Evolutionary conservation across 768 basidiomycete species (phyloP), one percentile per base, ranked within the genome.

Genomic region (Leucocoprinus leucothites): DNA sequence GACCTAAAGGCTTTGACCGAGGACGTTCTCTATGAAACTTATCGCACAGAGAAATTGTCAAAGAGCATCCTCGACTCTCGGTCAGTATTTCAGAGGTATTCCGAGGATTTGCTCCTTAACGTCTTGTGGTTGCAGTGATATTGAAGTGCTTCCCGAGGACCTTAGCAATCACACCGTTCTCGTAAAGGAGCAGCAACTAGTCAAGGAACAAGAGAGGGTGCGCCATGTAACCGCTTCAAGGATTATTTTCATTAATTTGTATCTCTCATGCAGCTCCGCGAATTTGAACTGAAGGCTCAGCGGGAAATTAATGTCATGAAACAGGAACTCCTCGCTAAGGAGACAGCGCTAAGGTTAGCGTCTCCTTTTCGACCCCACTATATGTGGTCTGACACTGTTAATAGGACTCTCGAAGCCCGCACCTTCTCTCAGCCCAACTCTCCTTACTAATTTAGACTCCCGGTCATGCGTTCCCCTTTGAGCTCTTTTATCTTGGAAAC

Each of bases 161-260:
- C 77, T 95, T 49, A 91, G 89, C 11, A 89, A 81, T 57, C 92
- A 95, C 71, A 85, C 84, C 58, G 89, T 92, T 36, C 80, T 88
- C 53, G 79, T 94, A 74, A 94, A 94, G 75, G 92, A 94, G 69
- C 91, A 95, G 65, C 91, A 94, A 67, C 83, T 95, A 40, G 82
- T 90, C 55, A 77, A 86, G 60, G 93, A 94, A 67, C 89, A 91
- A 67, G 90, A 93, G 76, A 91, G 91, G 77, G 82, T 84, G 21
- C 40, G 64, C 53, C 13, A 19, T 38, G 5, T 38, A 38, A n/a
- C 42, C 11, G 21, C 28, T 48, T 34, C 9, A 7, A 35, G 26
- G 26, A 13, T 13, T 28, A 34, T 21, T 31, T 8, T 48, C n/a
- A 48, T 31, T 34, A 19, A 31, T 31, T 21, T 13, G 21, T n/a